Evolutionary conservation across 495 filamentous ascomycete genomes (phyloP), one percentile per base, ranked within the genome.

Genomic region (Apiosordaria backusii): DNA sequence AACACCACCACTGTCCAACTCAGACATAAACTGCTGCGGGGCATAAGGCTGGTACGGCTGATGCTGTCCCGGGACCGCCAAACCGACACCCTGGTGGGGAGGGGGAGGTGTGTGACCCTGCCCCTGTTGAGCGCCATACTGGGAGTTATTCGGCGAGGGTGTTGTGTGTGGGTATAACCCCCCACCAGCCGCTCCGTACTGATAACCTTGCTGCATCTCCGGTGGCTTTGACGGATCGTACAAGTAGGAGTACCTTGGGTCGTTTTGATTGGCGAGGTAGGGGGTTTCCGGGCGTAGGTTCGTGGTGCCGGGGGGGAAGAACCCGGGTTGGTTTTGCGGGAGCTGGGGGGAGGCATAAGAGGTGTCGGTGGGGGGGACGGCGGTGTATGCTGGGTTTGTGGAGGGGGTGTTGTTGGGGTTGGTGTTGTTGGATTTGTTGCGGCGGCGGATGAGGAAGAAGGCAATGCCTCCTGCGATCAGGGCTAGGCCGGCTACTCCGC

Each of bases 401-500:
- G 50, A 25, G 4, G 57, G 23, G 25, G 57, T 27, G 57, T 7
- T 25, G 21, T 27, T 60, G 16, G 57, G 24, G 23, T 13, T 26
- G 29, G 23, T 4, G 24, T 65, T 65, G 58, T 52, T 59, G 50
- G 52, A 65, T 50, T 68, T 65, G 57, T 64, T 72, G 63, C 66
- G 70, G 19, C 62, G 65, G 53, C 67, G 70, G 45, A 71, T 61
- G 10, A 74, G 27, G 23, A 70, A 18, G 59, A 70, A 68, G 55
- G 70, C 68, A 40, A 71, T 55, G n/a, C 21, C 26, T 18, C 57
- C 71, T 0, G 63, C 66, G 57, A 73, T 65, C 15, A 71, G 55
- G 29, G 69, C 54, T 0, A 77, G 18, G 25, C 64, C 68, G 35
- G 65, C 65, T 1, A 75, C 24, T 1, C 72, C 71, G 66, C 74